phyloP scores from a whole-genome alignment of 225 moss, liverwort and hornwort genomes.

The Pseudoscleropodium purum region DNA sequence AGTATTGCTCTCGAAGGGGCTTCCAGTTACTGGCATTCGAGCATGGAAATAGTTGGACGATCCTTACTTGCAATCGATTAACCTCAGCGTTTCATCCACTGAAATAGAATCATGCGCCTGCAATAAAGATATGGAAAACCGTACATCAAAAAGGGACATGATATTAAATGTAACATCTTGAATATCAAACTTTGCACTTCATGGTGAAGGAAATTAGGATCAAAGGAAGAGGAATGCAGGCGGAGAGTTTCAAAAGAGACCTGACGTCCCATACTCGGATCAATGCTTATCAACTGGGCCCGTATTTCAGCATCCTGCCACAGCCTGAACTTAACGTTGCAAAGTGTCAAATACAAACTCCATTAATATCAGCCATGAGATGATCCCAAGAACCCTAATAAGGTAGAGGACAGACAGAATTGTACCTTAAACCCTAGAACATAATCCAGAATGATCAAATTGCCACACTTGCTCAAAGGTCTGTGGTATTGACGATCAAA shows the following conservation, averaged over 20 bases:
- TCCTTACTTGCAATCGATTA: constrained; percentile 89
- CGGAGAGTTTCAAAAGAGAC: constrained; percentile 12
- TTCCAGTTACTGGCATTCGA: neutral
- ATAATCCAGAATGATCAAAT: neutral
- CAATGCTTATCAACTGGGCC: constrained; percentile 45
- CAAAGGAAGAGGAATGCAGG: neutral
- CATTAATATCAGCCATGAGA: neutral
- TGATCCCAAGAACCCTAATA: neutral
- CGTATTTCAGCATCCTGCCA: constrained; percentile 94
- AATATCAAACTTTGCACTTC: neutral
- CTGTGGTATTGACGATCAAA: neutral
- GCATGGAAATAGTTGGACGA: neutral
- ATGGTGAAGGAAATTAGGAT: neutral
- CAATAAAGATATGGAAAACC: neutral
- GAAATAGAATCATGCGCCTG: constrained; percentile 66
- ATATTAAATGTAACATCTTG: neutral
- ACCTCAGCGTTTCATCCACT: constrained; percentile 72
- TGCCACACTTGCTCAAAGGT: neutral
- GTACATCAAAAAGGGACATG: neutral
- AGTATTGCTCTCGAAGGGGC: neutral
- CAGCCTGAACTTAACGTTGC: constrained; percentile 36
- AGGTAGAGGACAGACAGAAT: neutral
- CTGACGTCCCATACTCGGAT: constrained; percentile 42
- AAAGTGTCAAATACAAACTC: neutral
- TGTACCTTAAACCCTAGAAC: neutral